Percentiles rank a stretch among this genome's conserved stretches.
Evolutionary conservation across 129 eudicot genomes (phyloP).

Genomic region (Artemisia argyi): DNA sequence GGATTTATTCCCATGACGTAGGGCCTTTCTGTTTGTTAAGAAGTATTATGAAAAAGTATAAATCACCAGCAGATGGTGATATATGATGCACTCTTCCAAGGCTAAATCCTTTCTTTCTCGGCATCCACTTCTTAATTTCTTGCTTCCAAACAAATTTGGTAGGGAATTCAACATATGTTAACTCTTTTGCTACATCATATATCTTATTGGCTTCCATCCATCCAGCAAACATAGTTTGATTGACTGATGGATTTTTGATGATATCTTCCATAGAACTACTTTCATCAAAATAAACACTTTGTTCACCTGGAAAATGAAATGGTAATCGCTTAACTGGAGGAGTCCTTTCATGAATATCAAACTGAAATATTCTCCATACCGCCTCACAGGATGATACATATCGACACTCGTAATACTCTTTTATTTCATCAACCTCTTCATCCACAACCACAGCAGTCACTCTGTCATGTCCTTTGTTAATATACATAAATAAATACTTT

Average conservation of each 20-base stretch:
- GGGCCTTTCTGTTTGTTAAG: background rate
- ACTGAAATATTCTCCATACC: background rate
- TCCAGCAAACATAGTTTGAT: background rate
- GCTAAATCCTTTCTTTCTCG: background rate
- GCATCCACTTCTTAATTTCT: background rate
- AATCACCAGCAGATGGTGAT: background rate
- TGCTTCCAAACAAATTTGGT: background rate
- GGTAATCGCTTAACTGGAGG: background rate
- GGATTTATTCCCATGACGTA: background rate
- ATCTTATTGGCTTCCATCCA: slow-evolving; percentile 18
- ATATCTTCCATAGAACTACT: background rate
- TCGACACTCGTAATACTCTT: background rate
- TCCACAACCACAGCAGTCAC: background rate
- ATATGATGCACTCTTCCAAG: background rate
- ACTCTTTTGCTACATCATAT: background rate
- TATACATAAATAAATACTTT: too few relatives aligned
- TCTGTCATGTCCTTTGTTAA: background rate
- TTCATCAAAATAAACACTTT: background rate
- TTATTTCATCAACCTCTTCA: background rate
- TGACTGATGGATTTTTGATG: accelerated
- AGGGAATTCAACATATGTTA: slow-evolving; percentile 16
- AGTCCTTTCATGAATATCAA: background rate
- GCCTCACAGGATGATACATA: slow-evolving; percentile 1
- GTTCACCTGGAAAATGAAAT: slow-evolving; percentile 16
- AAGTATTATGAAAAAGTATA: background rate